Percentiles rank a stretch among this genome's conserved stretches.
phyloP scores from a whole-genome alignment of 495 filamentous ascomycete genomes.

The Annulohypoxylon stygium region DNA sequence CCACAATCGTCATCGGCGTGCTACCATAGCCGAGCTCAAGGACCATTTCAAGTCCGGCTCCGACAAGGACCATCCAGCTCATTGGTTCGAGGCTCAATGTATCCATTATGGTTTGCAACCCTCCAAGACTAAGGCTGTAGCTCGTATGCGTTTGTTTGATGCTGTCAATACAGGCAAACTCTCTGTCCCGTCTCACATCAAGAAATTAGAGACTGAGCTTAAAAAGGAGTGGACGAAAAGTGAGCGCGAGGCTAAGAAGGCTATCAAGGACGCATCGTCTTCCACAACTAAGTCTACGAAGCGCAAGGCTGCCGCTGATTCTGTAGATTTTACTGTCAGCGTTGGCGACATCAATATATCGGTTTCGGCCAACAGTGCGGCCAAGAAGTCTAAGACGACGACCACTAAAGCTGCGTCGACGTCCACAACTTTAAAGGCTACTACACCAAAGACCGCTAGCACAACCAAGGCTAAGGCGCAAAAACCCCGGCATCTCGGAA shows the following conservation, averaged over 20 bases:
- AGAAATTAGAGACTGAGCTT: slow-evolving; percentile 63
- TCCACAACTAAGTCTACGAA: slow-evolving; percentile 42
- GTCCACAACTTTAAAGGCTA: slow-evolving; percentile 30
- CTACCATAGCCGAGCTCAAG: slow-evolving; percentile 61
- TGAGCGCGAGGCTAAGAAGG: slow-evolving; percentile 61
- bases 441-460: slow-evolving; percentile 33
- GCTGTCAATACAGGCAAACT: slow-evolving; percentile 61
- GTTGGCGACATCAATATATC: slow-evolving; percentile 46
- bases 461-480: not conserved
- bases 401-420: slow-evolving; percentile 24
- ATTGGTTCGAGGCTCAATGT: slow-evolving; percentile 71
- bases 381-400: slow-evolving; percentile 41
- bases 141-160: slow-evolving; percentile 68
- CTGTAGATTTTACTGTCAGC: slow-evolving; percentile 40
- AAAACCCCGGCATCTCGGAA: not conserved
- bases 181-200: slow-evolving; percentile 55
- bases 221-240: slow-evolving; percentile 65
- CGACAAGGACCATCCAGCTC: slow-evolving; percentile 62
- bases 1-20: slow-evolving; percentile 65
- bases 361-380: slow-evolving; percentile 35
- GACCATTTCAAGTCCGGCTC: slow-evolving; percentile 56
- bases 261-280: slow-evolving; percentile 38
- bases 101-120: slow-evolving; percentile 68
- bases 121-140: slow-evolving; percentile 67
- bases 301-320: slow-evolving; percentile 50